phyloP scores from a whole-genome alignment of 352 stramenopile genomes.

The Globisporangium carolinianum region DNA sequence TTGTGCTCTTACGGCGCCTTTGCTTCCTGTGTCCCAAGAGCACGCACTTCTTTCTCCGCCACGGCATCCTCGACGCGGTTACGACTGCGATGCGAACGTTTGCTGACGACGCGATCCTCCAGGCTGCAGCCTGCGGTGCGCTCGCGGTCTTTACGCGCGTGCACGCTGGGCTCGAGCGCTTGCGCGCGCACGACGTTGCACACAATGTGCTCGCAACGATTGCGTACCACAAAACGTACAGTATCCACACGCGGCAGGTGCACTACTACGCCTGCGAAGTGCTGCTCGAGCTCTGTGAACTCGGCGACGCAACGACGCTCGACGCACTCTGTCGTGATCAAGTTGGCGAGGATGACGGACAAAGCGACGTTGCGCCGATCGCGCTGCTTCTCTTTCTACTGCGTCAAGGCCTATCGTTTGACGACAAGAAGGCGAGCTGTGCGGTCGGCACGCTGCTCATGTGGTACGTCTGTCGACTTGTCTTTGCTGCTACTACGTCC shows the following conservation, averaged over 20 bases:
- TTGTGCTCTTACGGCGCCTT: constrained; percentile 60
- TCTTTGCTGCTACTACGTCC: neutral
- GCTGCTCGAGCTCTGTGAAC: constrained; percentile 62
- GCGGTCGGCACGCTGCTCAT: constrained; percentile 66
- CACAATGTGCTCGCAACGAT: constrained; percentile 62
- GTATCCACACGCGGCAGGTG: constrained; percentile 76
- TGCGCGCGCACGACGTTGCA: constrained; percentile 49
- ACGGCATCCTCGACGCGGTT: constrained; percentile 50
- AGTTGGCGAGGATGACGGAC: constrained; percentile 1
- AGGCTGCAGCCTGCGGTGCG: constrained; percentile 66
- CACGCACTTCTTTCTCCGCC: constrained; percentile 42
- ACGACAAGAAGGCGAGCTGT: constrained; percentile 79
- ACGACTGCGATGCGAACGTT: constrained; percentile 58
- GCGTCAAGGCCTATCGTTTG: constrained; percentile 57
- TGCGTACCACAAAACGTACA: constrained; percentile 76
- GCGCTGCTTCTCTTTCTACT: constrained; percentile 67
- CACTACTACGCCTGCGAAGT: constrained; percentile 84
- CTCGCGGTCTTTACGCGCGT: constrained; percentile 68
- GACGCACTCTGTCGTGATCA: constrained; percentile 39
- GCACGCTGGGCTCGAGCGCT: constrained; percentile 32
- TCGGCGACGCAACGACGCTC: constrained; percentile 50
- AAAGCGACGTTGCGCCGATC: constrained; percentile 49
- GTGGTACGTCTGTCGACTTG: constrained; percentile 28
- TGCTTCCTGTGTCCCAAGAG: constrained; percentile 68
- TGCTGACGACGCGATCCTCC: constrained; percentile 69